A percentile compares a stretch with the other conserved stretches of the same genome.
These are phyloP conservation scores for Pseudopithomyces chartarum DNA, from an alignment of 2,329 filamentous ascomycete species.

Conservation along the genomic window DNA sequence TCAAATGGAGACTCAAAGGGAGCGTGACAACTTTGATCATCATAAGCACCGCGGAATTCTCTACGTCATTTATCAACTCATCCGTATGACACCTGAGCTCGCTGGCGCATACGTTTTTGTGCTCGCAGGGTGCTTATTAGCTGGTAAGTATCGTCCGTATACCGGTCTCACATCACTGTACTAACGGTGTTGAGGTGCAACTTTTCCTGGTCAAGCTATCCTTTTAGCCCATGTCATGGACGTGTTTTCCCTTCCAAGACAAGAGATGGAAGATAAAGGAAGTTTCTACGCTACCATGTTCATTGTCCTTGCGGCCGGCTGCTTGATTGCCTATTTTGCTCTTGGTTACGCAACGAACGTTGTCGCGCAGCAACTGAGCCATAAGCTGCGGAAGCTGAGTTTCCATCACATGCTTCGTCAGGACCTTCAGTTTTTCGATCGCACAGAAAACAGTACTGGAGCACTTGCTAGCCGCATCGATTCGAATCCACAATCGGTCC, in stretches of 20 bases:
- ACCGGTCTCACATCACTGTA: no score
- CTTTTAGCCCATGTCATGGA: constrained; percentile 56
- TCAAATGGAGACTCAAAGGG: no score
- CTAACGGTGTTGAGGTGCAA: not conserved
- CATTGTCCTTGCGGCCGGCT: constrained; percentile 55
- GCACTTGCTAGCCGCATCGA: constrained; percentile 65
- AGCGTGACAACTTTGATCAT: no score
- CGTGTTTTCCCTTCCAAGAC: constrained; percentile 51
- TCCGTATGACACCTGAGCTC: no score
- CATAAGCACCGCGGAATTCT: no score
- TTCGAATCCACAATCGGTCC: constrained; percentile 57
- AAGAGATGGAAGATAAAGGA: constrained; percentile 47
- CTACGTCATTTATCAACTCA: no score
- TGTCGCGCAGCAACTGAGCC: constrained; percentile 53
- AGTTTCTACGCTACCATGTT: constrained; percentile 63
- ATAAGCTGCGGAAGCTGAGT: not conserved
- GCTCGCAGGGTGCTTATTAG: no score
- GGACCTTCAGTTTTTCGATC: constrained; percentile 87
- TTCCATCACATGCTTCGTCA: constrained; percentile 74
- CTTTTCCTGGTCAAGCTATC: constrained; percentile 37
- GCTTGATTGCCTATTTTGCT: constrained; percentile 51
- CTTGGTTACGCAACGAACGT: constrained; percentile 65
- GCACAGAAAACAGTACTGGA: constrained; percentile 84
- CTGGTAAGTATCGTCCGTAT: no score
- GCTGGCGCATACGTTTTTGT: no score